Base-by-base conservation (phyloP, 2,329 filamentous ascomycete genomes). In the Aspergillus amoenus region DNA sequence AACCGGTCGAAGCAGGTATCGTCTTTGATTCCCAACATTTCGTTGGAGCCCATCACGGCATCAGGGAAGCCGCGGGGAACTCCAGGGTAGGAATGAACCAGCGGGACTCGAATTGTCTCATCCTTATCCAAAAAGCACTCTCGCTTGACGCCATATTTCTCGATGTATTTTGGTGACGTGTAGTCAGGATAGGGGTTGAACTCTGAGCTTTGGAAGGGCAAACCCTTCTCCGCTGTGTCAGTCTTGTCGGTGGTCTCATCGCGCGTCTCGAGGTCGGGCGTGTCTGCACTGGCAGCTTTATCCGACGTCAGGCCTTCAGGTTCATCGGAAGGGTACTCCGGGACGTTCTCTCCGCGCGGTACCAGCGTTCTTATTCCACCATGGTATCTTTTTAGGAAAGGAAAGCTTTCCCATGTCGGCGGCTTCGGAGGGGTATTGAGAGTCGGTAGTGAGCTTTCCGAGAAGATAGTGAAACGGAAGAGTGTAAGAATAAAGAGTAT, bases 1-100 rank as follows among this genome's bases (percentile, higher is more conserved):
- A 90, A 96, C 2, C 94, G 84, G 65, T 99, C 94, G 69, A 96
- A 97, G 76, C 94, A 99, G 46, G 97, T 84, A 67, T 96, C 88
- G 63, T 95, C 85, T 17, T 89, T 85, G 37, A 97, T 78, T 0
- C 87, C 88, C 12, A 97, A 76, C 41, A 93, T 73, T 9, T 92
- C 86, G 67, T 96, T 93, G 0, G 91, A 96, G n/a, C 94, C 94
- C 68, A 93, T 84, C 2, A 90, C 84, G 57, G 91, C 84, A 48
- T 94, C 85, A 0, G 94, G 94, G 71, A 96, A 95, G 1, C 93
- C 93, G 57, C 84, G 82, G 0, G 92, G 89, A 2, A 94, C 84
- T 3, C 93, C 93, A 11, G 88, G 79, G 65, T 90, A 93, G 63
- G 88, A 88, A 18, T 86, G 86, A 44, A 96, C 77, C 5, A 82